phyloP scores from a whole-genome alignment of 805 yeast genomes.

The Sugiyamaella americana region DNA sequence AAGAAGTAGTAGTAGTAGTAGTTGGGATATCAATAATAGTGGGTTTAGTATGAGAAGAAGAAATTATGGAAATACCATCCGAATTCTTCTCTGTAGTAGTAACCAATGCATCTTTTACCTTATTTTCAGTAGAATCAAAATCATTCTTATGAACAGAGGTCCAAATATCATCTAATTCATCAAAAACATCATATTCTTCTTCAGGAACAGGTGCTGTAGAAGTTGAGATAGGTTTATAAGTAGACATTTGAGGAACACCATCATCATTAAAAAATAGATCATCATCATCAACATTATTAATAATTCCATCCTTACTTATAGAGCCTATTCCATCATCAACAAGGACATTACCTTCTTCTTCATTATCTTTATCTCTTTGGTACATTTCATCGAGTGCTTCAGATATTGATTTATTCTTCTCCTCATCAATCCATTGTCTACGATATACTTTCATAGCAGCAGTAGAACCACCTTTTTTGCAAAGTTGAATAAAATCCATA shows the following conservation, averaged over 20 bases:
- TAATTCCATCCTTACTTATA: neutral
- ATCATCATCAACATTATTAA: neutral
- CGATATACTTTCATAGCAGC: conserved; percentile 11
- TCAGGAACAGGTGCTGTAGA: neutral
- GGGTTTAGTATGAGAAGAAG: no score
- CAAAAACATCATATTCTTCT: neutral
- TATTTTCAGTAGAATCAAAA: no score
- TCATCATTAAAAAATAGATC: neutral
- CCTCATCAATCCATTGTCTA: conserved; percentile 12
- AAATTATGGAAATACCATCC: no score
- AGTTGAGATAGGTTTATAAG: neutral
- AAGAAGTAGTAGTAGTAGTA: no score
- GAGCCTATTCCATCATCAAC: neutral
- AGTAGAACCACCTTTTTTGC: conserved; percentile 5
- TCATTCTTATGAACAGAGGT: neutral
- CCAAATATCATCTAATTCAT: neutral
- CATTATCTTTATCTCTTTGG: neutral
- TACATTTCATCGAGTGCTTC: neutral
- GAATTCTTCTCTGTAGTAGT: no score
- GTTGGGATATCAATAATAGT: no score
- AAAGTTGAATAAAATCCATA: conserved; percentile 4
- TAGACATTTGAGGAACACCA: neutral
- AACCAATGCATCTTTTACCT: no score
- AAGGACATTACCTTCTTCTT: neutral
- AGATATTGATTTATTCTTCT: conserved; percentile 1